Evolutionary conservation across 352 stramenopile genomes (phyloP), one percentile per base, ranked within the genome.

Genomic region (Globisporangium nagaii): DNA sequence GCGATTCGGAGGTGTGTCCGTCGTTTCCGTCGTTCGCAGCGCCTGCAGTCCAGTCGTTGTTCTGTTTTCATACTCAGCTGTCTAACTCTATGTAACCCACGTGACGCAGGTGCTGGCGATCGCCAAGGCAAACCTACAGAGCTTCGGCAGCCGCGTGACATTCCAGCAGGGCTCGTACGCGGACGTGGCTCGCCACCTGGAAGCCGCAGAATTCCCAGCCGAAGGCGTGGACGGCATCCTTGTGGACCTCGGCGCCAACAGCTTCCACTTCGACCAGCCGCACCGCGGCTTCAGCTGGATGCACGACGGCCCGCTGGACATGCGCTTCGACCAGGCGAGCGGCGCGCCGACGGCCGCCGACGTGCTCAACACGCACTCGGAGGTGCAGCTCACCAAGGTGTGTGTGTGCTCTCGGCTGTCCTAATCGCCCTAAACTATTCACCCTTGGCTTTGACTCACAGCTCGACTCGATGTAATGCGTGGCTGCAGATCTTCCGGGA

Each of bases 231-330:
- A 86, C 39, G 83, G 83, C 35, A 79, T 89, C 51, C 64, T 88
- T 41, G 78, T 93, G 28, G 83, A 93, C 58, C 71, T 93, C 10
- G 83, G 83, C 10, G 83, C 79, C 28, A 93, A 93, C 54, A 93
- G 83, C 60, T 88, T 86, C 51, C 83, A 93, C 66, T 87, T 91
- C 47, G 83, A 93, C 52, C 66, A 76, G 42, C 61, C 72, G 10
- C 65, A 70, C 30, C 74, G 83, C 27, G 83, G 83, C 17, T 90
- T 93, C 58, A 90, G 80, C 65, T 79, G 77, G 40, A 61, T 83
- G 50, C 74, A 77, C 47, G 79, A 93, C 58, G 83, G 83, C 0
- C 83, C 83, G 34, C 53, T 93, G 27, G 79, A 93, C 65, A 93
- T 93, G 83, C 71, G 83, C 30, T 93, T 87, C 60, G 70, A 93